Base-by-base conservation (phyloP, 129 eudicot genomes). In the Oenanthe sinensis region DNA sequence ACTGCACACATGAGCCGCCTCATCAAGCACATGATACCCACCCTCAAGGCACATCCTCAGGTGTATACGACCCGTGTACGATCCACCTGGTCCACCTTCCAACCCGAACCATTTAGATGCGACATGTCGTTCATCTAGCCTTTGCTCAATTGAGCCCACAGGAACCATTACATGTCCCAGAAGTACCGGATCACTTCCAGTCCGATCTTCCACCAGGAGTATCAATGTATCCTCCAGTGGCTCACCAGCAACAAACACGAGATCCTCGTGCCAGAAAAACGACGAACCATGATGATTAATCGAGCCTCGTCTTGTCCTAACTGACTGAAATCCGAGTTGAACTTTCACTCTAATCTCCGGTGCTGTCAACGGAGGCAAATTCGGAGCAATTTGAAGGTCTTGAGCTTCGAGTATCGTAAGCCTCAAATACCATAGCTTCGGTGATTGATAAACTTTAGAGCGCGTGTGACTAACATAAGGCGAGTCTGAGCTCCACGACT, bases 1-100 rank as follows among this genome's bases (percentile, higher is more conserved):
- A 36, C 99, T 95, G 71, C 97, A 91, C 85, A 95, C 90, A 82
- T 95, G 99, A 7, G 99, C 99, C 0, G 99, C 99, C 87, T 95
- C 99, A 15, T 95, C 99, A 0, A 92, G 88, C 83, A 95, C 99
- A 79, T 95, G 99, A 87, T 95, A 95, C 55, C 99, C 99, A 0
- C 99, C 99, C 74, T 95, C 99, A 73, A 95, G 80, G 24, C 99
- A 95, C 96, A 89, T 84, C 69, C 92, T 85, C 30, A 95, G 80
- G 46, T 88, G 91, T 19, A 95, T 82, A 58, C 99, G 79, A 72
- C 99, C 99, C 50, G 91, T 80, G 81, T 91, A 92, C 14, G 92
- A 73, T 39, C 96, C 96, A 4, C 96, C 97, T 0, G 90, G 79
- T 74, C 97, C 96, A 68, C 96, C 96, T 48, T 95, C 99, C 75